Evolutionary conservation across 345 rosid genomes (phyloP).

Genomic region (Eucalyptus cladocalyx): DNA sequence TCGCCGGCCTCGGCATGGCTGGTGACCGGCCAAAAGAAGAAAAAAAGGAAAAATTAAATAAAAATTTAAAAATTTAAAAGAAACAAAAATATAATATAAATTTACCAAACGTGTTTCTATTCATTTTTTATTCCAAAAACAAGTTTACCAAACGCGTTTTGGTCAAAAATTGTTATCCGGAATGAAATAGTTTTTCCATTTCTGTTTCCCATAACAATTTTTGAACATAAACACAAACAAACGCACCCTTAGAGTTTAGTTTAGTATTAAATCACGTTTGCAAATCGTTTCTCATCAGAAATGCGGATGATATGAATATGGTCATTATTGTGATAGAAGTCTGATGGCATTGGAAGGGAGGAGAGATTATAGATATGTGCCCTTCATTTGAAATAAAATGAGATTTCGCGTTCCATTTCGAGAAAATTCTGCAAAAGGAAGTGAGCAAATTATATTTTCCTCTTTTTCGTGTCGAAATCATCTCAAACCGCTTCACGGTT

Average conservation of each 20-base stretch:
- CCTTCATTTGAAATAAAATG: background rate
- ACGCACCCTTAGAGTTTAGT: background rate
- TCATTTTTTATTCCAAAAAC: too few species aligned
- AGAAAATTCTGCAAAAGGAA: accelerated
- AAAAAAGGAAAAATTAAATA: too few species aligned
- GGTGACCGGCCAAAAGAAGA: too few species aligned
- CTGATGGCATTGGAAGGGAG: accelerated
- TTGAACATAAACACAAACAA: too few species aligned
- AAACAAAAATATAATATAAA: too few species aligned
- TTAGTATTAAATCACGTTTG: background rate
- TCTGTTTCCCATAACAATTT: too few species aligned
- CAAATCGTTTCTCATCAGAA: background rate
- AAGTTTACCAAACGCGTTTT: too few species aligned
- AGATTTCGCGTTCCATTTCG: background rate
- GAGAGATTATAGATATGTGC: background rate
- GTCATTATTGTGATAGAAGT: background rate
- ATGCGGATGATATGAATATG: accelerated
- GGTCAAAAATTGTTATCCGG: too few species aligned
- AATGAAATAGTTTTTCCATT: too few species aligned
- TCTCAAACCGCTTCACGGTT: background rate
- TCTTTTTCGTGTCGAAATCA: background rate
- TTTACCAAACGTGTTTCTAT: too few species aligned
- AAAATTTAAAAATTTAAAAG: too few species aligned
- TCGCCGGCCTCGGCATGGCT: too few species aligned
- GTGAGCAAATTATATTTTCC: background rate